Evolutionary conservation across 768 basidiomycete species (phyloP), one percentile per base, ranked within the genome.

Genomic region (Kwoniella botswanensis): DNA sequence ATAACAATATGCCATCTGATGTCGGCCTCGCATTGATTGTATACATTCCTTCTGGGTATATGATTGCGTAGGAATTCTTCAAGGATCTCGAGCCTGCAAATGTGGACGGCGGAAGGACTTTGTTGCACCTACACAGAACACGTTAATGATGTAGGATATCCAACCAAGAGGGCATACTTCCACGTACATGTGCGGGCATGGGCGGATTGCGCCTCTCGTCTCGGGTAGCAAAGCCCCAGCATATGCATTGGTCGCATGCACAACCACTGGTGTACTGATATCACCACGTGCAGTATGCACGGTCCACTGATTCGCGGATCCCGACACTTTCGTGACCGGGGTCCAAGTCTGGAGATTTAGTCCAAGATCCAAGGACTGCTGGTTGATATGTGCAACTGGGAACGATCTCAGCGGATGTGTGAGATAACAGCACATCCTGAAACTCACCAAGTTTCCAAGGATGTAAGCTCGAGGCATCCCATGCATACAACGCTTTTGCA

Each of bases 161-260:
- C 54, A 43, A 9, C 26, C 54, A 43, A 9, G 26, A 53, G 42
- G 21, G 15, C 18, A 41, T 21, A 59, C 35, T 35, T 35, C 35
- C 6, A 70, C 76, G 18, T 44, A 76, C 75, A 76, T 73, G 52
- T 78, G 74, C 17, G 72, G 72, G 2, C 59, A 68, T 7, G 79
- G 79, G 5, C 60, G 74, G 55, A 79, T 77, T 56, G 74, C 52
- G 0, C 74, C 72, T 22, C 63, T 74, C 35, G 93, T 79, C 67
- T 89, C 87, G 0, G 92, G 91, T n/a, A 97, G 85, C 46, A 96
- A 88, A 74, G 91, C 87, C 2, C 90, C 88, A 13, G 90, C 88
- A 73, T 95, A 94, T 0, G 86, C 94, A 75, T 97, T 97, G 11
- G 93, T 94, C 0, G 92, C 93, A 79, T 95, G 93, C 3, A 97